phyloP scores from a whole-genome alignment of 2,329 filamentous ascomycete genomes.

The Cercospora beticola region DNA sequence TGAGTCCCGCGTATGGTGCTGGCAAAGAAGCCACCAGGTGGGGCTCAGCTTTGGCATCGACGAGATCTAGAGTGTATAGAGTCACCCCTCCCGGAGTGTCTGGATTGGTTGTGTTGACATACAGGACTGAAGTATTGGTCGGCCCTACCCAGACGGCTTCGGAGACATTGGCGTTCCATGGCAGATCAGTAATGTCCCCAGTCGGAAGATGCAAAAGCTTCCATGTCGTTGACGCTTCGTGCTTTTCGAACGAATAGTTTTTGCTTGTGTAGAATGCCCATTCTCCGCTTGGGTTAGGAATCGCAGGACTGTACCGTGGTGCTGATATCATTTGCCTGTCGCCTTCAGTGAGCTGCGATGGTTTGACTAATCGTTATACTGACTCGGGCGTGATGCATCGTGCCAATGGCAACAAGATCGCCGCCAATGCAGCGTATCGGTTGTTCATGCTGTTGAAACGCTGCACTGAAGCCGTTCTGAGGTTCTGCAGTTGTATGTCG shows the following conservation, averaged over 20 bases:
- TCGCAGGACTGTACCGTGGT: constrained; percentile 29
- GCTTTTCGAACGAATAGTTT: constrained; percentile 30
- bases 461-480: not conserved
- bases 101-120: constrained; percentile 31
- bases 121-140: constrained; percentile 35
- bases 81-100: constrained; percentile 35
- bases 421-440: constrained; percentile 2
- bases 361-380: not conserved
- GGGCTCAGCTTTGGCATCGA: constrained; percentile 23
- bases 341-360: constrained; percentile 3
- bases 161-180: constrained; percentile 25
- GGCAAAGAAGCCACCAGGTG: constrained; percentile 35
- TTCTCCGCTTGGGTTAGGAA: constrained; percentile 33
- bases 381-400: constrained; percentile 23
- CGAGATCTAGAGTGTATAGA: constrained; percentile 42
- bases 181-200: constrained; percentile 29
- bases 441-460: not conserved
- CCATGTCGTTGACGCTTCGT: constrained; percentile 27
- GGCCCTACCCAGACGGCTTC: constrained; percentile 36
- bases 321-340: constrained; percentile 32
- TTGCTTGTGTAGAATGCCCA: constrained; percentile 33
- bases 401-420: constrained; percentile 8
- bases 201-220: constrained; percentile 28
- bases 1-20: constrained; percentile 43
- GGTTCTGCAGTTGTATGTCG: not conserved